Evolutionary conservation across 331 rosid species (phyloP), one percentile per base, ranked within the genome.

Genomic region (Stylosanthes scabra): DNA sequence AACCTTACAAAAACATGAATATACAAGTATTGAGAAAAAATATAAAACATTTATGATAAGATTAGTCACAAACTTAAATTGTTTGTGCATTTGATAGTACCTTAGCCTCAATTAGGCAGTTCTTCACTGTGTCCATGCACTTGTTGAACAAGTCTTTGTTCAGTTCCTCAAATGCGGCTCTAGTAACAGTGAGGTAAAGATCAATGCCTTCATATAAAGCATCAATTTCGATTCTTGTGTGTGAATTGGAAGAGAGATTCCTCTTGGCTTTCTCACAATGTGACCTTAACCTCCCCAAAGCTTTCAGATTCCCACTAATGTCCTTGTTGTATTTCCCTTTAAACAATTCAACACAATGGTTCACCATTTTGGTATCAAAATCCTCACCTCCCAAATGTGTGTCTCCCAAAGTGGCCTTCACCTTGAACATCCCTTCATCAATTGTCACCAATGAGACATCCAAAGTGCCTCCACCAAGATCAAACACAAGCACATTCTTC

Each of bases 391-490:
- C 62, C 62, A 68, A 34, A 54, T 68, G 37, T 8, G 71, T 83
- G 42, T 83, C 86, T 0, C 83, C 86, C 3, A 83, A 83, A 4
- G 71, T 66, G 16, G 71, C 58, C 57, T 66, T 66, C 51, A 63
- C 68, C 20, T 63, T 81, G 10, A 83, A 83, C 11, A 83, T 83
- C 7, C 87, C 87, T 65, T 67, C 72, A 3, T 67, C 60, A 28
- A 49, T 50, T 1, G 72, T 47, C 0, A 67, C 31, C 4, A 67
- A 45, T 0, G 72, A 67, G 29, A 67, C 72, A 29, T 67, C 45
- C 0, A 67, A 67, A 1, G 72, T 16, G 10, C 39, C 39, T 50
- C 39, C 10, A 9, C 46, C 46, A 9, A 41, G 46, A 9, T 41
- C 46, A 9, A 41, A 41, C 4, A 45, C 12, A 9, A 68, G 74